Conservation (phyloP, 1,284 basidiomycete species). For the Ustanciosporium gigantosporum region DNA sequence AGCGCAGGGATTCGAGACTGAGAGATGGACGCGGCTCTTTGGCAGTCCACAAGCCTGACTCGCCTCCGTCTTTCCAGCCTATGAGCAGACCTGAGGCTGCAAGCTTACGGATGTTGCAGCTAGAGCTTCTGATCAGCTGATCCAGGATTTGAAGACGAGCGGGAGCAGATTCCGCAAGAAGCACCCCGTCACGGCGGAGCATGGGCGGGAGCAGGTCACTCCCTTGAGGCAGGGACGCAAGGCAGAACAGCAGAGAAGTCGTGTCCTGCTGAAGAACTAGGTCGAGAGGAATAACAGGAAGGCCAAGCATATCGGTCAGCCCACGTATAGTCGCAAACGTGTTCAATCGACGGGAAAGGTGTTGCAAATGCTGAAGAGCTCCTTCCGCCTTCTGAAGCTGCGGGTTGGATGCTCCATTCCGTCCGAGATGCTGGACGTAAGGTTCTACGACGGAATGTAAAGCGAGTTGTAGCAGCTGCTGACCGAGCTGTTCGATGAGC, state of each 20-base stretch:
- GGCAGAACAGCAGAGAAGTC: slow-evolving; percentile 6
- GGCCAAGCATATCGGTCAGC: not conserved
- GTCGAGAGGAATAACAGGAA: slow-evolving; percentile 10
- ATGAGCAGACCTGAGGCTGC: slow-evolving; percentile 11
- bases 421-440: slow-evolving; percentile 1
- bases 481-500: slow-evolving; percentile 12
- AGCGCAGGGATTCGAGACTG: not conserved
- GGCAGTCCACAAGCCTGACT: slow-evolving; percentile 7
- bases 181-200: slow-evolving; percentile 1
- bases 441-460: slow-evolving; percentile 14
- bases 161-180: slow-evolving; percentile 6
- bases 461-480: slow-evolving; percentile 21
- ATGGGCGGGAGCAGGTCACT: slow-evolving; percentile 6
- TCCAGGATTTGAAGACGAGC: slow-evolving; percentile 1
- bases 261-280: slow-evolving; percentile 8
- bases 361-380: slow-evolving; percentile 1
- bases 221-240: slow-evolving; percentile 12
- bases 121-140: slow-evolving; percentile 4
- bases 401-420: too few species aligned
- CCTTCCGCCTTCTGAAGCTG: too few species aligned
- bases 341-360: slow-evolving; percentile 3
- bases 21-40: not conserved
- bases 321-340: slow-evolving; percentile 1
- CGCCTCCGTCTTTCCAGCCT: slow-evolving; percentile 8
- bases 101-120: not conserved